Conservation (phyloP, 768 basidiomycete genomes). For the Boletus barrowsii region DNA sequence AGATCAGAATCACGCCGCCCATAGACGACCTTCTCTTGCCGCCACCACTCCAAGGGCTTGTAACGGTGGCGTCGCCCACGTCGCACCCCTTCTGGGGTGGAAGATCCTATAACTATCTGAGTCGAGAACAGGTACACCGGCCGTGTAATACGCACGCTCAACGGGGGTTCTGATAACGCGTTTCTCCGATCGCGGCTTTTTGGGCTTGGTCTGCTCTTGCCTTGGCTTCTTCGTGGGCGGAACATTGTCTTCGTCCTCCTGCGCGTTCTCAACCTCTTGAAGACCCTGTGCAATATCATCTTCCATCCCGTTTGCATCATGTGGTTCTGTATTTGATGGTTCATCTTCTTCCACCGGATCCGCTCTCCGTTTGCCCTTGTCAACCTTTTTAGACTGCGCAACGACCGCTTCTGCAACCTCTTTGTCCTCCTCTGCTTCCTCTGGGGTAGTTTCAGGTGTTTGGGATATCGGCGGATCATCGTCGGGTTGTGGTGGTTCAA, state of each 20-base stretch:
- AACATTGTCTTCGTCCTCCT: slow-evolving; percentile 39
- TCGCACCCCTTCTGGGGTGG: slow-evolving; percentile 50
- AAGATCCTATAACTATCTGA: slow-evolving; percentile 22
- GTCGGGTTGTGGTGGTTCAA: slow-evolving; percentile 19
- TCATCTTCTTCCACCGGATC: slow-evolving; percentile 15
- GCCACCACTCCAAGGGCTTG: slow-evolving; percentile 86
- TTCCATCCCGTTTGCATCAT: slow-evolving; percentile 32
- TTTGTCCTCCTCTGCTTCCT: slow-evolving; percentile 32
- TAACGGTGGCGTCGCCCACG: slow-evolving; percentile 68
- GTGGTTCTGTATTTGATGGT: slow-evolving; percentile 3
- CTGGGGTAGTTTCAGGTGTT: slow-evolving; percentile 49
- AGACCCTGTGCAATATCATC: slow-evolving; percentile 43
- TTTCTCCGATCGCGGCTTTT: slow-evolving; percentile 26
- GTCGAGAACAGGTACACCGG: background rate
- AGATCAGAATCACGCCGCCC: slow-evolving; percentile 53
- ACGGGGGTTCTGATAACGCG: slow-evolving; percentile 11
- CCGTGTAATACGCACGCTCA: slow-evolving; percentile 23
- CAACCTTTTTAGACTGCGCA: slow-evolving; percentile 20
- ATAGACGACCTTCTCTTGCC: slow-evolving; percentile 87
- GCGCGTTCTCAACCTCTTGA: slow-evolving; percentile 51
- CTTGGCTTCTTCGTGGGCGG: slow-evolving; percentile 29
- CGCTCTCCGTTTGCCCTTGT: slow-evolving; percentile 44
- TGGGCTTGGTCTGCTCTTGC: slow-evolving; percentile 27
- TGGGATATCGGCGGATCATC: slow-evolving; percentile 37
- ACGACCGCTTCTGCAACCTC: slow-evolving; percentile 27